These are phyloP conservation scores for Dioscorea cayenensis DNA, from an alignment of 116 monocot genomes.

Conservation along the genomic window DNA sequence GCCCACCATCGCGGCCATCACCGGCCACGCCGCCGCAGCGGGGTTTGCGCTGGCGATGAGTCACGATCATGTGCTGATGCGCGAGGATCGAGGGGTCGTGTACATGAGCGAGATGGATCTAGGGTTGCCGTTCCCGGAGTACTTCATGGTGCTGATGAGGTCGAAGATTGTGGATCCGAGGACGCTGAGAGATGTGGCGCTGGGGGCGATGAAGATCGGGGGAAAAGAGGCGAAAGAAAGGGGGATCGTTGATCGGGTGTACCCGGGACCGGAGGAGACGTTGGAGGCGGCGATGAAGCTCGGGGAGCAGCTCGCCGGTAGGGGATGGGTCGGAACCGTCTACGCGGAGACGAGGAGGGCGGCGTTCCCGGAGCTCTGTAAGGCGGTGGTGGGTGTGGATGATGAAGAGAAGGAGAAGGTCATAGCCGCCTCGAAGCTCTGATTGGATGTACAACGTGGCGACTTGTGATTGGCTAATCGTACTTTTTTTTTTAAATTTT, in stretches of 20 bases:
- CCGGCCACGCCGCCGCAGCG: neutral
- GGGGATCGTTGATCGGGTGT: neutral
- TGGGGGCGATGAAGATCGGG: neutral
- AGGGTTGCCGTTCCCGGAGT: neutral
- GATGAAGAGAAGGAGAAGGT: neutral
- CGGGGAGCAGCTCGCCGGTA: neutral
- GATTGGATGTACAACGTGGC: neutral
- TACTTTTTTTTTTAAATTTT: too few relatives aligned
- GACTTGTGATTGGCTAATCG: too few relatives aligned
- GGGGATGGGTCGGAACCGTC: neutral
- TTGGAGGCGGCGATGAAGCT: neutral
- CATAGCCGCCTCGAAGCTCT: neutral
- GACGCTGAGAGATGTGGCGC: neutral
- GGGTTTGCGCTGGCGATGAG: neutral
- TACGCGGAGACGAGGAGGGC: neutral
- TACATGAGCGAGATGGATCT: conserved; percentile 4
- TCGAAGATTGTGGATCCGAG: neutral
- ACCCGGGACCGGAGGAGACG: neutral
- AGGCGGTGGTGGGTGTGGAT: neutral
- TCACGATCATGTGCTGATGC: neutral
- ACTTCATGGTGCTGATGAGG: neutral
- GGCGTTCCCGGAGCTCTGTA: neutral
- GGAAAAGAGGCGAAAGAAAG: neutral
- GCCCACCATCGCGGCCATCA: conserved; percentile 1
- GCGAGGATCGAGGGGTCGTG: neutral